A percentile compares a stretch with the other conserved stretches of the same genome.
phyloP scores from a whole-genome alignment of 176 grass and related monocot species.

The Urochloa ruziziensis region DNA sequence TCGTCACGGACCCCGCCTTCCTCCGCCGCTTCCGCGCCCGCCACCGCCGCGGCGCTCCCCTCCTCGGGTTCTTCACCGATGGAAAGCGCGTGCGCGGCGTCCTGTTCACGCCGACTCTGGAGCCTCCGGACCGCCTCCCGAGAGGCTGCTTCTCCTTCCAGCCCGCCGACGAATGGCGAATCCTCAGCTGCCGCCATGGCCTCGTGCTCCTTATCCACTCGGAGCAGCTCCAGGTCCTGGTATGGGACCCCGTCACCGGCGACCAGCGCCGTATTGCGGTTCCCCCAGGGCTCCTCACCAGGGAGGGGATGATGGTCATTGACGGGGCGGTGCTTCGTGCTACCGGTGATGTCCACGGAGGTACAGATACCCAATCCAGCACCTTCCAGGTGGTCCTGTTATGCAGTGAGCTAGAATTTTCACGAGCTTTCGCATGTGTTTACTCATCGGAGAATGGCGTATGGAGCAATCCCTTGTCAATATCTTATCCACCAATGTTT shows the following conservation, averaged over 20 bases:
- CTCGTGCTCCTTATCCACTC: not conserved
- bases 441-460: not conserved
- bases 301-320: too few species aligned
- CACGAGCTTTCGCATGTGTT: not conserved
- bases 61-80: slow-evolving; percentile 16
- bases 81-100: not conserved
- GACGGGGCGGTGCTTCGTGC: not conserved
- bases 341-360: not conserved
- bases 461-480: not conserved
- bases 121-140: not conserved
- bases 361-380: not conserved
- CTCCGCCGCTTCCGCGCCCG: slow-evolving; percentile 9
- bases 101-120: not conserved
- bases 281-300: not conserved
- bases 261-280: not conserved
- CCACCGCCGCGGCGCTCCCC: not conserved
- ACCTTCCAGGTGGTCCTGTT: not conserved
- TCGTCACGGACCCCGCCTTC: not conserved
- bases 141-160: not conserved
- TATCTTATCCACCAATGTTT: too few species aligned
- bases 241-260: slow-evolving; percentile 8
- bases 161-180: not conserved
- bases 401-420: not conserved
- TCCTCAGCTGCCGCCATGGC: slow-evolving; percentile 25
- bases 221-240: not conserved